Evolutionary conservation across 805 yeast genomes (phyloP), one percentile per base, ranked within the genome.

Genomic region (Blastobotrys peoriensis): DNA sequence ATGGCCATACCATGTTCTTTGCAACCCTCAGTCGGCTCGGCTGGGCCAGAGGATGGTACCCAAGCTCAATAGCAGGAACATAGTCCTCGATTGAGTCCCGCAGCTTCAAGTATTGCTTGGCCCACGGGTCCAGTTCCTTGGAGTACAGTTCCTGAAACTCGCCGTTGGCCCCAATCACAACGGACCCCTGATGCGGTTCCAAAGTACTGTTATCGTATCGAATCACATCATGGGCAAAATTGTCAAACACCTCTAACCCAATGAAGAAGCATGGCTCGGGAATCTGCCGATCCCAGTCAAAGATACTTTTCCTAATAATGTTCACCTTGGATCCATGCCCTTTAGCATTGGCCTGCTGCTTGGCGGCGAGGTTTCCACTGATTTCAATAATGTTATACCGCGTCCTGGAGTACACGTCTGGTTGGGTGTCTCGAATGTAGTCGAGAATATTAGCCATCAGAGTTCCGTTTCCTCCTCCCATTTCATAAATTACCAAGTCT

Each of bases 401-500:
- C 0, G 87, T 81, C 33, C 78, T 69, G 9, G 66, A 62, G 60
- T 85, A 86, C n/a, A 86, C 78, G 33, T 83, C 88, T 0, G 94
- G 89, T 51, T 82, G 81, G 17, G 73, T 67, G 21, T 64, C 65
- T 49, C 75, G 68, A 48, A 86, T 72, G 58, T 71, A 86, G 56
- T 81, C 79, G 50, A 86, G 62, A 8, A 86, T 75, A 56, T 86
- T 82, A 43, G 72, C 61, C 95, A 87, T 86, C 48, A 86, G 63
- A 0, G 94, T 86, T 35, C 95, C 95, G 56, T 86, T 86, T 53
- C 95, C 95, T 17, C 88, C 95, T 47, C 95, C 96, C 71, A 85
- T 77, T 63, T 87, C 96, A 63, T 86, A 87, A 20, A 86, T 83
- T 4, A 78, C 72, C 38, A 91, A 66, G 57, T 85, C 88, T 35